Conservation (phyloP, 2,329 filamentous ascomycete genomes). For the Clarireedia paspali region DNA sequence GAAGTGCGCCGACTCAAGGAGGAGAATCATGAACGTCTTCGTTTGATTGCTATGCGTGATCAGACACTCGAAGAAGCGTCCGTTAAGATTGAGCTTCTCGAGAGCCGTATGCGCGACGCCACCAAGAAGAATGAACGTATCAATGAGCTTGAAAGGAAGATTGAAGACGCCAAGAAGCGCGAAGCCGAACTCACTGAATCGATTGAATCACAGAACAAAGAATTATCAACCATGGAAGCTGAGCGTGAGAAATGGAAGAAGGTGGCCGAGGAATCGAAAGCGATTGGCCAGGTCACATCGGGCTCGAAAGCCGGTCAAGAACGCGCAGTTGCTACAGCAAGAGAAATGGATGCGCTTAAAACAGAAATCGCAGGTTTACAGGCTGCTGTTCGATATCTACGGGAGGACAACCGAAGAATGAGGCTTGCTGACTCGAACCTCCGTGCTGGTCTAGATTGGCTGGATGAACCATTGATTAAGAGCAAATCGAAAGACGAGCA, state of each 20-base stretch:
- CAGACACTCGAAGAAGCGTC: slow-evolving; percentile 77
- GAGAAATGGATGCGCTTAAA: slow-evolving; percentile 66
- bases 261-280: slow-evolving; percentile 54
- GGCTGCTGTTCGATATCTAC: slow-evolving; percentile 58
- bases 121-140: slow-evolving; percentile 68
- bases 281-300: slow-evolving; percentile 39
- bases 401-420: slow-evolving; percentile 58
- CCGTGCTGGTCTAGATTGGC: slow-evolving; percentile 51
- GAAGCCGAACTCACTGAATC: slow-evolving; percentile 51
- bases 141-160: slow-evolving; percentile 52
- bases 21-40: slow-evolving; percentile 69
- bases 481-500: slow-evolving; percentile 37
- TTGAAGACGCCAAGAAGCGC: slow-evolving; percentile 45
- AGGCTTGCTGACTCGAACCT: slow-evolving; percentile 40
- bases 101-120: slow-evolving; percentile 78
- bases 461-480: slow-evolving; percentile 51
- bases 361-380: slow-evolving; percentile 59
- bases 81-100: slow-evolving; percentile 90
- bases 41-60: slow-evolving; percentile 64
- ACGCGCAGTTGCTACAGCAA: slow-evolving; percentile 59
- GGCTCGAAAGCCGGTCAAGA: slow-evolving; percentile 53
- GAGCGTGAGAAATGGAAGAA: slow-evolving; percentile 67
- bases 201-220: slow-evolving; percentile 59
- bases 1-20: slow-evolving; percentile 75
- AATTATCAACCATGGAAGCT: slow-evolving; percentile 55